A percentile compares a stretch with the other conserved stretches of the same genome.
phyloP scores from a whole-genome alignment of 176 grass and related monocot species.

The Oryza coarctata region DNA sequence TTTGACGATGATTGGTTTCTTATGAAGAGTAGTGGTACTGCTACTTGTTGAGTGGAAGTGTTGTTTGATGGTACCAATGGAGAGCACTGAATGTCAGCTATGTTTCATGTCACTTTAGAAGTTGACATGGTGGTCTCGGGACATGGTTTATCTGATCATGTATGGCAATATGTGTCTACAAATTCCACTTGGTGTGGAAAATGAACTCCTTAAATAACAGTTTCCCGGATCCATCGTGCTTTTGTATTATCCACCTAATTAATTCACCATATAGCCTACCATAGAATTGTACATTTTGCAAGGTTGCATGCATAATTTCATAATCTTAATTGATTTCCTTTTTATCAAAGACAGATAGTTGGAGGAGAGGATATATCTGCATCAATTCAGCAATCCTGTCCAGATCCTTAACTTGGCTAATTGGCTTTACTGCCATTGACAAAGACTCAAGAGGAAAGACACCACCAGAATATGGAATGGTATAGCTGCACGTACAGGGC shows the following conservation, averaged over 20 bases:
- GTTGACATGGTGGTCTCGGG: not conserved
- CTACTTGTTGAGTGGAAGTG: not conserved
- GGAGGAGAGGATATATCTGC: not conserved
- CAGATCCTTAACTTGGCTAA: constrained; percentile 16
- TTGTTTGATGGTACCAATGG: no score
- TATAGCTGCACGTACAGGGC: not conserved
- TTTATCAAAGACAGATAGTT: not conserved
- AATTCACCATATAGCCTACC: not conserved
- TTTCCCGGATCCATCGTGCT: not conserved
- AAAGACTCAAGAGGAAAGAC: not conserved
- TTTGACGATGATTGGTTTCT: not conserved
- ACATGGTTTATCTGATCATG: not conserved
- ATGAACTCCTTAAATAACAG: not conserved
- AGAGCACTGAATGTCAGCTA: not conserved
- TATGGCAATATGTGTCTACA: not conserved
- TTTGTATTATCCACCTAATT: not conserved
- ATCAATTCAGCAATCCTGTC: not conserved
- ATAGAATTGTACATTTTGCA: not conserved
- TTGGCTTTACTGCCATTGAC: not conserved
- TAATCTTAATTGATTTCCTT: not conserved
- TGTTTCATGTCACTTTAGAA: not conserved
- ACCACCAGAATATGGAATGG: constrained; percentile 17
- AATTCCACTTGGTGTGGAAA: not conserved
- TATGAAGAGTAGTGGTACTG: not conserved
- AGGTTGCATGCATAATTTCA: not conserved